Evolutionary conservation across 108 stramenopile genomes (phyloP), one percentile per base, ranked within the genome.

Genomic region (Cyclotella atomus): DNA sequence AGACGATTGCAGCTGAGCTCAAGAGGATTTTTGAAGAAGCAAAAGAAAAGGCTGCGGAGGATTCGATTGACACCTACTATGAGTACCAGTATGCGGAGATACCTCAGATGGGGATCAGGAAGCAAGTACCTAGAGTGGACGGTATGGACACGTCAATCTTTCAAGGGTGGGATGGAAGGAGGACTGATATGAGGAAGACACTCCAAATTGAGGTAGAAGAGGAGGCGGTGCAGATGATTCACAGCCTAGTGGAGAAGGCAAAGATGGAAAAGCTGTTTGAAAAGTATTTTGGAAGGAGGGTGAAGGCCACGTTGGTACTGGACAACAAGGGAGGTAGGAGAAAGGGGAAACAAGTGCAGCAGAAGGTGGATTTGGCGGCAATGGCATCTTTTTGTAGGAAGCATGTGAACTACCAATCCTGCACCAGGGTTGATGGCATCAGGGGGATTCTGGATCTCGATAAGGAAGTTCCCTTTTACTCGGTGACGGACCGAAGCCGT

Each of bases 401-500:
- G 1, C 60, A 61, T 43, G 21, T 61, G 2, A 61, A 61, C 21
- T 61, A 61, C 20, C 60, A 61, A 1, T 38, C n/a, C 12, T 20
- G 24, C 41, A 61, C 36, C 12, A 38, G n/a, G 36, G 12, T 24
- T 1, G 60, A 61, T 43, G 60, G 60, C 9, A 41, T 61, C 0
- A 12, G 60, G 2, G 57, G 57, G 3, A 10, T 59, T 3, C 19
- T 59, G 29, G 19, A 59, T 59, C 1, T 59, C 0, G 57, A 59
- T 59, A 14, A 33, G 29, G 30, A 32, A 6, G 3, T 59, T 1
- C 1, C 12, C 1, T 14, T 59, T 1, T 1, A 33, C 30, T 33
- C 30, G 8, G 57, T 33, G 30, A 20, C 57, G 6, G 15, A 61
- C 1, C 23, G 1, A 24, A 5, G 10, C 2, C 0, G 2, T 8